Base-by-base conservation (phyloP, 805 yeast species). In the Jamesozyma piceae region DNA sequence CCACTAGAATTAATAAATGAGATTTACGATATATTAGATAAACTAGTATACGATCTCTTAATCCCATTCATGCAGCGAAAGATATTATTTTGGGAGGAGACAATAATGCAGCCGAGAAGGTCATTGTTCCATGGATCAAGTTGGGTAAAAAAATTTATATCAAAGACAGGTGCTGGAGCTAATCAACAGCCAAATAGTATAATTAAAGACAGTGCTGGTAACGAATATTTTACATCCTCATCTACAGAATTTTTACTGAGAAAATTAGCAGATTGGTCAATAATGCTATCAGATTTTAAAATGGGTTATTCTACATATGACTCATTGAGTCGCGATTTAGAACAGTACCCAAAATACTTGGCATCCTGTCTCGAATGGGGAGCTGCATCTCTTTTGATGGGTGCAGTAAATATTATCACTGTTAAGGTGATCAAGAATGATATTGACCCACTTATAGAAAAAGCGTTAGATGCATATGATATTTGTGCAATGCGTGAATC, bases 291-390 rank as follows among this genome's bases (percentile, higher is more conserved):
- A 30, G 96, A 92, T 65, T 90, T 82, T 68, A 80, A 80, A 58
- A 78, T 77, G 44, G 92, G 97, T 2, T 81, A 82, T 54, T 69
- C 83, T 1, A 82, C 87, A 1, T 90, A 90, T 58, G 97, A 90
- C 46, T 59, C 85, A 39, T 71, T 87, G 31, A 80, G 81, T 46
- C 81, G 82, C 53, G 96, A 89, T 57, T 80, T 80, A 50, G 67
- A 76, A 32, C 74, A 75, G 45, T 73, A 80, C 39, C 63, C 63
- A 1, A 54, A 55, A 35, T 60, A 59, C 30, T 33, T 57, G 27
- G 95, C 96, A 0, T 78, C 94, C 0, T 69, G 82, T n/a, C 88
- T 89, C 49, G 96, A 90, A 61, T 84, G 87, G 82, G 80, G 85
- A 51, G 83, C 89, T 0, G 68, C 80, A 1, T 77, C 94, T 1